Evolutionary conservation across 768 basidiomycete genomes (phyloP), one percentile per base, ranked within the genome.

Genomic region (Roridomyces roridus): DNA sequence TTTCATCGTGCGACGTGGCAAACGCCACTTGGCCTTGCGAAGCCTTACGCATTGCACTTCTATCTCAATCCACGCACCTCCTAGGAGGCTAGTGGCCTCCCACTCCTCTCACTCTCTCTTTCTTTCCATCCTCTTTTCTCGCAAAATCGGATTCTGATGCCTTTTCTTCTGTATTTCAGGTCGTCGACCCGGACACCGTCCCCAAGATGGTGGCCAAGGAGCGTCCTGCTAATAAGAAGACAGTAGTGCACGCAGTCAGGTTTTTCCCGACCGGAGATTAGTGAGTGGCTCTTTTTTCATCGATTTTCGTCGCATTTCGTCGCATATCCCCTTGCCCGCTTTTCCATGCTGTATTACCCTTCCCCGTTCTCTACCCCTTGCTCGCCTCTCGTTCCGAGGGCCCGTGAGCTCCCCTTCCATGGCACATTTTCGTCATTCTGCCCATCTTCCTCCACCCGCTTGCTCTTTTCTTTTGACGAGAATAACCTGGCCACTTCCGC

Each of bases 251-350:
- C 74, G 57, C 48, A 26, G 74, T 85, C 28, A 80, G 88, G 62
- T 99, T 96, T 83, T 98, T 97, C 83, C 95, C 97, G 5, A 84
- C 83, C 25, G 95, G 92, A 47, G 96, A 98, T 74, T 92, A 88
- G 97, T 98, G 67, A 72, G 96, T 87, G 20, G 39, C 40, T 50
- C 46, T 64, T 53, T 48, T 28, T 5, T 26, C 21, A 15, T 18
- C 24, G 9, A 18, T 10, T 24, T 17, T 35, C 20, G 15, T 10
- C n/a, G 20, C 14, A 17, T 31, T 6, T 6, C 17, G 7, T 9
- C 36, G 8, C 10, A 4, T 41, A 31, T 26, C 51, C 56, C 42
- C 39, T 28, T 11, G 37, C 37, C 17, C 20, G 24, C 54, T 10
- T 53, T 23, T 48, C 29, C 9, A 28, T 11, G 26, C 36, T 12